Evolutionary conservation across 2,329 filamentous ascomycete genomes (phyloP).

Genomic region (Ramularia endophylla): DNA sequence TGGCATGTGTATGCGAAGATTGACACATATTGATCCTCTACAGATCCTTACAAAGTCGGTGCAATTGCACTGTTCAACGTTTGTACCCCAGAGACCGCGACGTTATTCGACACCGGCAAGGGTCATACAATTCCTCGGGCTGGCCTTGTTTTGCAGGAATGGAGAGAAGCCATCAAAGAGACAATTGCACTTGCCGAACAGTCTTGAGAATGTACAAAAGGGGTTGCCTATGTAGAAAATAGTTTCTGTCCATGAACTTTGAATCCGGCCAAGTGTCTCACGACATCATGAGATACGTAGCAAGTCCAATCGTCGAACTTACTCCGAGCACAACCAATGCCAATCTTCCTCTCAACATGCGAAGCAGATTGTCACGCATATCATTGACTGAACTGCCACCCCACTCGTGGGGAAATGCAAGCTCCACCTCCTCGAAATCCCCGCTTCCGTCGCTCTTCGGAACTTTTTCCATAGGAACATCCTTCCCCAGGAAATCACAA

Average conservation of each 20-base stretch:
- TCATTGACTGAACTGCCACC: background rate
- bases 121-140: constrained; percentile 53
- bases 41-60: constrained; percentile 56
- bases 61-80: constrained; percentile 57
- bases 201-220: too few species aligned
- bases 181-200: background rate
- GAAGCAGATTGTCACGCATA: background rate
- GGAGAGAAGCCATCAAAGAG: background rate
- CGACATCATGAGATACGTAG: background rate
- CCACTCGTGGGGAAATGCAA: background rate
- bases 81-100: constrained; percentile 54
- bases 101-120: constrained; percentile 60
- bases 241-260: too few species aligned
- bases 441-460: background rate
- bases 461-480: constrained; percentile 9
- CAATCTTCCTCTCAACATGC: constrained; percentile 1
- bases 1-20: too few species aligned
- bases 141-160: constrained; percentile 1
- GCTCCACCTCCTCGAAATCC: background rate
- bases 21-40: too few species aligned
- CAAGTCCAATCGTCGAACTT: background rate
- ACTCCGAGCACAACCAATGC: background rate
- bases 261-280: background rate
- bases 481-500: constrained; percentile 22
- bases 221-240: too few species aligned